phyloP scores from a whole-genome alignment of 345 rosid genomes.

The Kandelia obovata region DNA sequence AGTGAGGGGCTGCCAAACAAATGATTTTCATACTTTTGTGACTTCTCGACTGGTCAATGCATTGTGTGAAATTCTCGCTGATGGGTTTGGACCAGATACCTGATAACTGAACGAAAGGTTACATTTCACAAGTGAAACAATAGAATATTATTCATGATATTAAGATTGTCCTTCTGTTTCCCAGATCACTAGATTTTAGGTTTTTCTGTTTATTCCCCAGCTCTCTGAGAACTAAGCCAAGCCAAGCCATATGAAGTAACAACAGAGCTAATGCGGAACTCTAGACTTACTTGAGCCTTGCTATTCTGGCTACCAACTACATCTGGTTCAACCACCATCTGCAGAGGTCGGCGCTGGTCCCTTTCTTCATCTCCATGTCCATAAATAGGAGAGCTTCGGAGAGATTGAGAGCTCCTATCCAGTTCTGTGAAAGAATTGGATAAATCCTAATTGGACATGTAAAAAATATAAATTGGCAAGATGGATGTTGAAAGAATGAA shows the following conservation, averaged over 20 bases:
- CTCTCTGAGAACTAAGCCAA: neutral
- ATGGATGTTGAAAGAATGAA: slow-evolving; percentile 1
- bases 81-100: slow-evolving; percentile 86
- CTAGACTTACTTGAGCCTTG: slow-evolving; percentile 52
- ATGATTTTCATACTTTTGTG: slow-evolving; percentile 55
- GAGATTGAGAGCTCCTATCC: slow-evolving; percentile 30
- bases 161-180: neutral
- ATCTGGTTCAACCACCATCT: slow-evolving; percentile 36
- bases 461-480: neutral
- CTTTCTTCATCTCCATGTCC: slow-evolving; percentile 36
- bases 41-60: slow-evolving; percentile 52
- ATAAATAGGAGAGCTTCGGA: slow-evolving; percentile 27
- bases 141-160: neutral
- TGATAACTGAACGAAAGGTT: slow-evolving; percentile 48
- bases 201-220: neutral
- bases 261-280: slow-evolving; percentile 7
- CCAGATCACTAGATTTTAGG: neutral
- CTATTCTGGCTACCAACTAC: slow-evolving; percentile 24
- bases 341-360: slow-evolving; percentile 46
- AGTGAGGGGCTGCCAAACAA: neutral
- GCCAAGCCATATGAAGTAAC: neutral
- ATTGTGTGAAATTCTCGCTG: slow-evolving; percentile 74
- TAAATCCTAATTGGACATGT: slow-evolving; percentile 36
- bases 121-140: slow-evolving; percentile 15
- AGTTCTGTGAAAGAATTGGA: slow-evolving; percentile 31